Percentiles rank a stretch among this genome's conserved stretches.
Evolutionary conservation across 345 rosid genomes (phyloP).

Genomic region (Laguncularia racemosa): DNA sequence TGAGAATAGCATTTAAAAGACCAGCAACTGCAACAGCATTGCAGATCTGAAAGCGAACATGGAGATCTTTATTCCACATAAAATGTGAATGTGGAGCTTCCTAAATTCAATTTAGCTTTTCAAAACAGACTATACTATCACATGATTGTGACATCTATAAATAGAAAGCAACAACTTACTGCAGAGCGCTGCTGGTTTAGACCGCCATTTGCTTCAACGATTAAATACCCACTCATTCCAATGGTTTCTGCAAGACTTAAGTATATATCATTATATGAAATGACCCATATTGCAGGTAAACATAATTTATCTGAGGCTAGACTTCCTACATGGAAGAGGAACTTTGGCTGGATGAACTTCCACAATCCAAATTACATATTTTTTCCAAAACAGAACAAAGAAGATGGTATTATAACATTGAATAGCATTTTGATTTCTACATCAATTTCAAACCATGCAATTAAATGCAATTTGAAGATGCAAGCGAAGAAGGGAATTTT

Average conservation of each 20-base stretch:
- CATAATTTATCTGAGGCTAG: not conserved
- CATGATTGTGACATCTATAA: not conserved
- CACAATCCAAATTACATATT: too few relatives aligned
- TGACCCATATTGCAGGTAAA: not conserved
- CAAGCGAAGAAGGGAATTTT: too few relatives aligned
- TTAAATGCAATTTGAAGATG: not conserved
- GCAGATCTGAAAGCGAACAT: constrained; percentile 47
- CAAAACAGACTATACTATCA: too few relatives aligned
- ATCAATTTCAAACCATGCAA: not conserved
- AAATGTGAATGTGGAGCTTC: too few relatives aligned
- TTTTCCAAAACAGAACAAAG: too few relatives aligned
- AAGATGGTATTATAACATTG: too few relatives aligned
- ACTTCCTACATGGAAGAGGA: not conserved
- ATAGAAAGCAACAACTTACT: constrained; percentile 28
- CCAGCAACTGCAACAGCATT: constrained; percentile 98
- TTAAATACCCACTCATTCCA: constrained; percentile 58
- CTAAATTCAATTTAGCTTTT: too few relatives aligned
- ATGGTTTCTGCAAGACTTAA: constrained; percentile 24
- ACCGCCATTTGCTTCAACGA: constrained; percentile 91
- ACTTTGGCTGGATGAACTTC: too few relatives aligned
- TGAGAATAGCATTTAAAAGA: constrained; percentile 69
- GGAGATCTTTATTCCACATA: not conserved
- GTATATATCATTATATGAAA: not conserved
- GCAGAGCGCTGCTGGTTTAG: constrained; percentile 97
- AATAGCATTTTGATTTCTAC: too few relatives aligned